Evolutionary conservation across 345 rosid genomes (phyloP).

Genomic region (Eucalyptus marginata): DNA sequence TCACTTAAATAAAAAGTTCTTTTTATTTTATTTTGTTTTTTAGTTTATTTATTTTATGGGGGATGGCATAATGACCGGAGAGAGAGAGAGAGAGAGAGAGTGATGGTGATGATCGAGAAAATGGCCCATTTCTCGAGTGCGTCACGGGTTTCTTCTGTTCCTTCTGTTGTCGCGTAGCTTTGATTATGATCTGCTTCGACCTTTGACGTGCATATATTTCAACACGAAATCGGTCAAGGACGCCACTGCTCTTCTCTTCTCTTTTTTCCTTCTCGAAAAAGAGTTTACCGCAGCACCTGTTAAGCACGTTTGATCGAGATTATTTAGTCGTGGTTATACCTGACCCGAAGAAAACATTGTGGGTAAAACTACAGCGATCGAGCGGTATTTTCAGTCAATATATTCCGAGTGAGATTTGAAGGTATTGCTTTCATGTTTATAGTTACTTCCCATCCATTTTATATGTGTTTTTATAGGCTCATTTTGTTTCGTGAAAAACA

Average conservation of each 20-base stretch:
- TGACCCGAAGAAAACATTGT: neutral
- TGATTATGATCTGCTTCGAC: neutral
- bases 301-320: neutral
- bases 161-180: neutral
- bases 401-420: neutral
- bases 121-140: neutral
- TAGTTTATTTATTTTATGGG: neutral
- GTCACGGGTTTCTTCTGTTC: neutral
- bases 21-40: too few relatives aligned
- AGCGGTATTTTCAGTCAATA: neutral
- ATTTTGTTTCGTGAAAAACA: fast-evolving
- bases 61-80: neutral
- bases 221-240: neutral
- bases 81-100: neutral
- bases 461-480: neutral
- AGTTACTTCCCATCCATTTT: neutral
- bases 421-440: neutral
- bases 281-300: neutral
- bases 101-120: neutral
- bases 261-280: neutral
- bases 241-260: neutral
- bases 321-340: neutral
- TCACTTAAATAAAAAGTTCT: neutral
- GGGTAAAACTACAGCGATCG: neutral
- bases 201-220: neutral